These are phyloP conservation scores for Plasmodium yoelii DNA, from an alignment of 169 alveolate species.

Conservation along the genomic window DNA sequence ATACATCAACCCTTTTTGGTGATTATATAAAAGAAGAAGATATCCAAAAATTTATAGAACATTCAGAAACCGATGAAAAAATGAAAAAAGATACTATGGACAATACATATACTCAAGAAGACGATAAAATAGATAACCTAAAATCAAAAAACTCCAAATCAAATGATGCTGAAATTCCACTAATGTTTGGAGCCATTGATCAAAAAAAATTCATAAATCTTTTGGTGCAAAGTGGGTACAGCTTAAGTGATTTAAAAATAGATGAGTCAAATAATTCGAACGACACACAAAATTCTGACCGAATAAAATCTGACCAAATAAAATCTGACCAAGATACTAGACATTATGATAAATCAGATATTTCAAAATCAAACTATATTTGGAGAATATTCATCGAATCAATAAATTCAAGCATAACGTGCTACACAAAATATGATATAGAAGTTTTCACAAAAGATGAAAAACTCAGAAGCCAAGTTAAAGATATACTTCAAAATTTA, in stretches of 20 bases:
- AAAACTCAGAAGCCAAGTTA: constrained; percentile 28
- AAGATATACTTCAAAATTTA: constrained; percentile 18
- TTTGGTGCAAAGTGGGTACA: constrained; percentile 26
- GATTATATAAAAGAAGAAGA: constrained; percentile 54
- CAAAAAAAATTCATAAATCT: constrained; percentile 15
- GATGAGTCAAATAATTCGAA: not conserved
- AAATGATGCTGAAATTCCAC: not conserved
- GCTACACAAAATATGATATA: constrained; percentile 56
- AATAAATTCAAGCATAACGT: constrained; percentile 29
- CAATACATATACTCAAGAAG: not conserved
- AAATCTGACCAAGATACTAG: too few relatives aligned
- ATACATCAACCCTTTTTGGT: constrained; percentile 22
- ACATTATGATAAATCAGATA: not conserved
- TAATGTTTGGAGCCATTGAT: constrained; percentile 59
- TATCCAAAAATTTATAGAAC: constrained; percentile 9
- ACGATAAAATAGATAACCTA: constrained; percentile 1
- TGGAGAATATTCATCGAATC: constrained; percentile 54
- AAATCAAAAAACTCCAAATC: not conserved
- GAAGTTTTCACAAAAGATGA: constrained; percentile 37
- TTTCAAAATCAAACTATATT: not conserved
- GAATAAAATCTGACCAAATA: too few relatives aligned
- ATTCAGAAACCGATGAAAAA: not conserved
- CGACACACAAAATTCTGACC: too few relatives aligned
- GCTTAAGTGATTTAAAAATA: constrained; percentile 17
- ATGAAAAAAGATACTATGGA: not conserved